Conservation (phyloP, 1,284 basidiomycete species). For the Albatrellus sp. region DNA sequence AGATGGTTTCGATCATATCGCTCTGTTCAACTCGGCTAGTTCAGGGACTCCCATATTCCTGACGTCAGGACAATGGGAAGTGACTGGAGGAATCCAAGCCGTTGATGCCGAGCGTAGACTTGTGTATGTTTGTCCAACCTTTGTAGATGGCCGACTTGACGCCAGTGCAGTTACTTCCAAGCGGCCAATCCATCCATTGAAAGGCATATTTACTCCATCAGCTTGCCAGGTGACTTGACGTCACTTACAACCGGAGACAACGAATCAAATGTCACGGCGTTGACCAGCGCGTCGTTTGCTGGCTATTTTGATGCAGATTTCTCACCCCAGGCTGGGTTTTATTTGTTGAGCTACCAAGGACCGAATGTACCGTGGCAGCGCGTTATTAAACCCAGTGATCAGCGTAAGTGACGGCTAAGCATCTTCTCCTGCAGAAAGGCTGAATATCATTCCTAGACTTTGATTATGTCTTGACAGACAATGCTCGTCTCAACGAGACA, state of each 20-base stretch:
- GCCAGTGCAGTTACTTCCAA: constrained; percentile 63
- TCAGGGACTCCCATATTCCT: constrained; percentile 66
- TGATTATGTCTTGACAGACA: constrained; percentile 59
- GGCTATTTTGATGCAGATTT: constrained; percentile 64
- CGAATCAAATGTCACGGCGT: constrained; percentile 29
- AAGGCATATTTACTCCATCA: constrained; percentile 73
- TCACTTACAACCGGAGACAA: background rate
- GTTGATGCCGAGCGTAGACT: constrained; percentile 58
- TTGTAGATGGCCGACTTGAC: background rate
- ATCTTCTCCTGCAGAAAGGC: background rate
- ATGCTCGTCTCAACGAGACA: constrained; percentile 62
- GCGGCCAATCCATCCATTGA: constrained; percentile 79
- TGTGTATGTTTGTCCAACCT: constrained; percentile 43
- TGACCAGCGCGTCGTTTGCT: constrained; percentile 56
- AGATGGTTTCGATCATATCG: constrained; percentile 83
- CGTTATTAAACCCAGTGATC: constrained; percentile 52
- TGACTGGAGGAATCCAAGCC: constrained; percentile 60
- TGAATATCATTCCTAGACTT: constrained; percentile 29
- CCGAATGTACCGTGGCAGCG: constrained; percentile 84
- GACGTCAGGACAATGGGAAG: constrained; percentile 85
- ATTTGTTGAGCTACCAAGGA: constrained; percentile 70
- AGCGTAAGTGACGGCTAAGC: constrained; percentile 28
- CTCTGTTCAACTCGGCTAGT: constrained; percentile 71
- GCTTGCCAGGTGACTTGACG: constrained; percentile 35
- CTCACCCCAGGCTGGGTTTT: constrained; percentile 78